Evolutionary conservation across 2,329 filamentous ascomycete species (phyloP), one percentile per base, ranked within the genome.

Genomic region (Cercospora zeina): DNA sequence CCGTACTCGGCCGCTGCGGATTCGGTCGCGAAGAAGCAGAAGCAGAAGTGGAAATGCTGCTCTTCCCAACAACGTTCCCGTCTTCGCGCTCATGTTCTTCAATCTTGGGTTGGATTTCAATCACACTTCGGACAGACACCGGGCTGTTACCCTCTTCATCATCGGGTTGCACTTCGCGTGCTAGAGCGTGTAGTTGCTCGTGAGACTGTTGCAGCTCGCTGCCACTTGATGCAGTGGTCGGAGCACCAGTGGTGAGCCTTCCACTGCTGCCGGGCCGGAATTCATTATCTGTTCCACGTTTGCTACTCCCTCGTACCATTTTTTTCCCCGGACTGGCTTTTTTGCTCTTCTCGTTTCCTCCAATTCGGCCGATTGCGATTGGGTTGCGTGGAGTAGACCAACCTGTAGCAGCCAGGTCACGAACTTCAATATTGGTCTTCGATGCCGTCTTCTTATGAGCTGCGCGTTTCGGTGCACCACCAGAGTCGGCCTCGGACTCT

Each of bases 401-500:
- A 7, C 63, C 64, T 1, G 37, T 31, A 0, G 39, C 61, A 30
- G 39, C 50, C 6, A 6, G 3, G 11, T 62, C 62, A 61, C 59
- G 62, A 9, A 39, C 50, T 19, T 69, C 68, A 1, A 69, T 31
- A 21, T 66, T 68, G 4, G 66, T 62, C 37, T 65, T 65, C 13
- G 47, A 47, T n/a, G 59, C 16, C 24, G 51, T 53, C 50, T 63
- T 58, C 45, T 30, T 50, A 16, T 61, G 42, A 21, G 1, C 1
- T 1, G 3, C 10, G 1, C 58, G 58, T n/a, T 51, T n/a, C 10
- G 58, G 54, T 21, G 58, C 36, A n/a, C 60, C 58, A 6, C 59
- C 61, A 13, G 63, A 61, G n/a, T 70, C 73, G 3, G 54, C 68
- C 57, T 72, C 71, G 34, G 71, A 74, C 16, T 71, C 70, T 21